Percentiles rank a stretch among this genome's conserved stretches.
Conservation (phyloP, 805 yeast genomes). For the Starmerella stellata region DNA sequence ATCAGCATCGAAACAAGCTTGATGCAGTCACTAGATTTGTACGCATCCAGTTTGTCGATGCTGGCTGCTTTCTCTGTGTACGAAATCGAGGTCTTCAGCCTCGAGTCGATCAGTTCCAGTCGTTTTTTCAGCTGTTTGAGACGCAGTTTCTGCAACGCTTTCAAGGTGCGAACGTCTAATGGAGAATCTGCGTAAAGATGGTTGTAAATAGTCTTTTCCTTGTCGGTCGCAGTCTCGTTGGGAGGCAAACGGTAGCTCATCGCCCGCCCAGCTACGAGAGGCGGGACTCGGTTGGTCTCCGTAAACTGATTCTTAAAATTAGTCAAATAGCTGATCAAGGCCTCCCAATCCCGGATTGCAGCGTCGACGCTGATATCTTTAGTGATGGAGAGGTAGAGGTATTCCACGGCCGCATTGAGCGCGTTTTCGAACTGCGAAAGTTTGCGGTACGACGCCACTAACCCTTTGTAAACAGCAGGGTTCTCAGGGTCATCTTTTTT, state of each 20-base stretch:
- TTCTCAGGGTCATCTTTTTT: slow-evolving; percentile 29
- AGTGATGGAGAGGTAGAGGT: slow-evolving; percentile 12
- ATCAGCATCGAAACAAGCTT: slow-evolving; percentile 37
- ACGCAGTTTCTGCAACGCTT: slow-evolving; percentile 1
- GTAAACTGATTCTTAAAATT: not conserved
- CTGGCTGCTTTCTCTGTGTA: slow-evolving; percentile 7
- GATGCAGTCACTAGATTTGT: slow-evolving; percentile 35
- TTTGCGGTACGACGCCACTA: slow-evolving; percentile 23
- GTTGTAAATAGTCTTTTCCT: not conserved
- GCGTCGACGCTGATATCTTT: slow-evolving; percentile 11
- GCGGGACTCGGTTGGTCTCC: not conserved
- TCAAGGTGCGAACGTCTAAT: not conserved
- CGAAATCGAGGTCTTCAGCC: slow-evolving; percentile 16
- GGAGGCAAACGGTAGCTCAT: not conserved
- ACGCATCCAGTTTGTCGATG: slow-evolving; percentile 28
- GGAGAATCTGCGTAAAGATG: not conserved
- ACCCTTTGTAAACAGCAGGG: slow-evolving; percentile 67
- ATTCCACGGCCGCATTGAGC: slow-evolving; percentile 14
- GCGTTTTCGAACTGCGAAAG: slow-evolving; percentile 12
- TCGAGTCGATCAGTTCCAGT: slow-evolving; percentile 15
- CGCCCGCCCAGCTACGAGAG: not conserved
- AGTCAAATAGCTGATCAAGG: slow-evolving; percentile 4
- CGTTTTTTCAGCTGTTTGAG: slow-evolving; percentile 17
- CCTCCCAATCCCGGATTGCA: slow-evolving; percentile 11
- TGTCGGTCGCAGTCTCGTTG: not conserved